A percentile compares a stretch with the other conserved stretches of the same genome.
phyloP scores from a whole-genome alignment of 305 asterid genomes.

The Stenogyne calaminthoides region DNA sequence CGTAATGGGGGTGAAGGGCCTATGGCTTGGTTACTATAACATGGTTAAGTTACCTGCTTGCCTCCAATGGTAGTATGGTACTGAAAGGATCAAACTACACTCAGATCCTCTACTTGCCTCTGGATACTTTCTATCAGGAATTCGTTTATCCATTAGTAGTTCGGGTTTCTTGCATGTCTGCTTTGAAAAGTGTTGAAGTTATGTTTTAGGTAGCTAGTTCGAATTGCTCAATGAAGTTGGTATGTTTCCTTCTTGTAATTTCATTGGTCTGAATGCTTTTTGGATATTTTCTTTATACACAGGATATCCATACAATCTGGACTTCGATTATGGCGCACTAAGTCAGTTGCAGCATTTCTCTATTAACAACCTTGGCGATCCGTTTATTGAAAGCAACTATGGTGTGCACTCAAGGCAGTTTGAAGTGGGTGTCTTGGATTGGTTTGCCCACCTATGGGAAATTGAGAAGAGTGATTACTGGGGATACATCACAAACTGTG shows the following conservation, averaged over 20 bases:
- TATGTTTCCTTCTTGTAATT: not conserved
- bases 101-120: not conserved
- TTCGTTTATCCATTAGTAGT: conserved; percentile 2
- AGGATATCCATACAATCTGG: conserved; percentile 96
- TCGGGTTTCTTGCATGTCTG: not conserved
- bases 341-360: conserved; percentile 90
- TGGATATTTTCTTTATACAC: conserved; percentile 26
- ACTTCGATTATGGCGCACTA: conserved; percentile 95
- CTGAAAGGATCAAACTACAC: conserved; percentile 1
- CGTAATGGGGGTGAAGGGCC: too few relatives aligned
- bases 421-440: conserved; percentile 92
- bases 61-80: not conserved
- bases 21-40: not conserved
- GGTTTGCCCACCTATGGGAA: conserved; percentile 96
- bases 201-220: conserved; percentile 17
- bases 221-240: conserved; percentile 11
- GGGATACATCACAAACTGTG: conserved; percentile 98
- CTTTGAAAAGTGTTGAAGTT: conserved; percentile 8
- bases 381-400: conserved; percentile 89
- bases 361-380: conserved; percentile 91
- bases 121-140: not conserved
- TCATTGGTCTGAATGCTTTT: conserved; percentile 15
- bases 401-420: conserved; percentile 97
- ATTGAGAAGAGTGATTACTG: conserved; percentile 87
- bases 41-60: not conserved